These are phyloP conservation scores for Suhomyces terraborum DNA, from an alignment of 1,139 yeast genomes.

Conservation along the genomic window DNA sequence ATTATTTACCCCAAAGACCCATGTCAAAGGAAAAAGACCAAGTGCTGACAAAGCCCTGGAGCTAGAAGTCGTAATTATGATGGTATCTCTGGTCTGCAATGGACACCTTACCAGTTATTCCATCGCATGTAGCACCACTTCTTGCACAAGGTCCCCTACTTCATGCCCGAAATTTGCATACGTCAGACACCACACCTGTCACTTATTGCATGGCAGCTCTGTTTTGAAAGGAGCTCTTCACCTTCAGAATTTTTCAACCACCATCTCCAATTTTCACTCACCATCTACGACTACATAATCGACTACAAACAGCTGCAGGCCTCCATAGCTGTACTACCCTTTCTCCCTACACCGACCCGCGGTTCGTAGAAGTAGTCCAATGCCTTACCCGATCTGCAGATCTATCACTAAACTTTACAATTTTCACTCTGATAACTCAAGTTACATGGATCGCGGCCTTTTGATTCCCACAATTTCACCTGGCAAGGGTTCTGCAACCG, in stretches of 20 bases:
- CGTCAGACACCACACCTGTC: constrained; percentile 1
- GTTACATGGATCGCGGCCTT: constrained; percentile 2
- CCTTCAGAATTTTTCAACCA: too few relatives aligned
- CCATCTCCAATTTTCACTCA: too few relatives aligned
- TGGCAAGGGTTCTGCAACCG: neutral
- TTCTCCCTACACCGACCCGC: neutral
- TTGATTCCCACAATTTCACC: constrained; percentile 1
- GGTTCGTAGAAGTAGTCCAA: constrained; percentile 1
- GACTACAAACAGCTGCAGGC: too few relatives aligned
- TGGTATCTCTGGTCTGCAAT: too few relatives aligned
- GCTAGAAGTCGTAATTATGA: too few relatives aligned
- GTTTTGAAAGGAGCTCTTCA: too few relatives aligned
- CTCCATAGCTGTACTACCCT: too few relatives aligned
- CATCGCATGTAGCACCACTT: neutral
- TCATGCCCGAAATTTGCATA: constrained; percentile 1
- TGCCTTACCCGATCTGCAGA: constrained; percentile 5
- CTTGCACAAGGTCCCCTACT: neutral
- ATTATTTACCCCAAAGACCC: too few relatives aligned
- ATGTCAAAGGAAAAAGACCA: too few relatives aligned
- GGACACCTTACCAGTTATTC: neutral
- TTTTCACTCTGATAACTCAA: constrained; percentile 3
- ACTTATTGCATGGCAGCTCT: too few relatives aligned
- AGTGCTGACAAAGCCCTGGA: too few relatives aligned
- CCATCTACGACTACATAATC: too few relatives aligned
- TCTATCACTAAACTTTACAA: constrained; percentile 5